Base-by-base conservation (phyloP, 345 rosid species). In the Psidium friedrichsthalianum region DNA sequence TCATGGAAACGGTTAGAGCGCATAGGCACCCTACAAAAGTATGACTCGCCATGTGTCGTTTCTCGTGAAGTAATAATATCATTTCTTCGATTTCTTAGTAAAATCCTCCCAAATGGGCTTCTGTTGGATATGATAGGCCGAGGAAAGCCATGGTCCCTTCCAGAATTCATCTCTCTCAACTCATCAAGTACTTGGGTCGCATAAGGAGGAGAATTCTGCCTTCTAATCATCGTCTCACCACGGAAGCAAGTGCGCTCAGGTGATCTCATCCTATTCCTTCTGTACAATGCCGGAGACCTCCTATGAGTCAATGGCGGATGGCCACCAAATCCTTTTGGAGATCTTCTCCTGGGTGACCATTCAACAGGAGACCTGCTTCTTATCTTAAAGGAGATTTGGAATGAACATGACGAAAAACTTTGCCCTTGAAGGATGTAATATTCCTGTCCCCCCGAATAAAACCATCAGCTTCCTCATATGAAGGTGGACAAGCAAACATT, bases 311-410 rank as follows among this genome's bases (percentile, higher is more conserved):
- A 90, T 40, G 94, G 96, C 82, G 91, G 85, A 82, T 89, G 91
- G 81, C 94, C 94, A 89, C 87, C 90, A 88, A 93, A 94, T 5
- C 90, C 94, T 85, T 94, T 94, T 15, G 94, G 94, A 47, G 99
- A 89, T 86, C 98, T 92, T 89, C 95, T 92, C 92, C 95, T 89
- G 24, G 92, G 90, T 86, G 94, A 88, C 93, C 98, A 94, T 69
- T 92, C 90, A 92, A 92, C 92, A 78, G 95, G 94, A 83, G 97
- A 91, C 74, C 93, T 91, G 82, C 92, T 88, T 82, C 94, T 91
- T 86, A 88, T 89, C 95, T 91, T 47, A 88, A 27, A 32, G 98
- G 99, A 89, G 98, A 96, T 49, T 93, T 92, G 27, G 97, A 96
- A 61, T 87, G 92, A 87, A 90, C 87, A 69, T 87, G 92, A 44